These are phyloP conservation scores for Penicillium manginii DNA, from an alignment of 495 filamentous ascomycete genomes.

Conservation along the genomic window DNA sequence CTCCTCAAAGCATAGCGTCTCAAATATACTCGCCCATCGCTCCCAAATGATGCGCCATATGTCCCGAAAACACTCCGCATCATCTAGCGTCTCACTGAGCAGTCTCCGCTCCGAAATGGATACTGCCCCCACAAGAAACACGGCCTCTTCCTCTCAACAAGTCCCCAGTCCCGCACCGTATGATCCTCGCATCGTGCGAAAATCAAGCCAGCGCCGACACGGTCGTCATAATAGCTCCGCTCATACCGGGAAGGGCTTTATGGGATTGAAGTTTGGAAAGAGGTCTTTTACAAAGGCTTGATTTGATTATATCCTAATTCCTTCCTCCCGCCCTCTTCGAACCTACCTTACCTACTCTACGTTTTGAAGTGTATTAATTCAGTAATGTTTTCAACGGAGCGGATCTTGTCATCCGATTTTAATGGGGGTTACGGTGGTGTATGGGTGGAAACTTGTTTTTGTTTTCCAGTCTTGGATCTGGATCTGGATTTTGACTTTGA, in stretches of 20 bases:
- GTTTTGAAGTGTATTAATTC: slow-evolving; percentile 9
- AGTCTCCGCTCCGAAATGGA: slow-evolving; percentile 63
- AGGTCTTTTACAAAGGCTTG: slow-evolving; percentile 33
- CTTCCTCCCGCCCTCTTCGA: not conserved
- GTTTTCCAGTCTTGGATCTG: not conserved
- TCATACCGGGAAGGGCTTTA: slow-evolving; percentile 34
- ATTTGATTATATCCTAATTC: slow-evolving; percentile 8
- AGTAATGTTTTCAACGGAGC: slow-evolving; percentile 9
- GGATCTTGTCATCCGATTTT: not conserved
- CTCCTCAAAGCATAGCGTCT: slow-evolving; percentile 30
- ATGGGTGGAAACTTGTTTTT: not conserved
- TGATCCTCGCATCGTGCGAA: slow-evolving; percentile 19
- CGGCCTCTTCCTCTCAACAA: slow-evolving; percentile 8
- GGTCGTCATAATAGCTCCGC: slow-evolving; percentile 23
- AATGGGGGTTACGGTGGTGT: not conserved
- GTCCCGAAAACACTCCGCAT: slow-evolving; percentile 51
- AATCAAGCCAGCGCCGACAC: slow-evolving; percentile 27
- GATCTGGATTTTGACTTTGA: not conserved
- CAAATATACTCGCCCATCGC: slow-evolving; percentile 28
- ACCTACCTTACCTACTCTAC: not conserved
- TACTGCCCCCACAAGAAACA: slow-evolving; percentile 10
- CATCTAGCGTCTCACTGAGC: slow-evolving; percentile 75
- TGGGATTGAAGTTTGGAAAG: slow-evolving; percentile 42
- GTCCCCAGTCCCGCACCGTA: slow-evolving; percentile 6
- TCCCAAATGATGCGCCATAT: slow-evolving; percentile 35